A percentile compares a stretch with the other conserved stretches of the same genome.
phyloP scores from a whole-genome alignment of 441 rosid genomes.

The Mallotus repandus region DNA sequence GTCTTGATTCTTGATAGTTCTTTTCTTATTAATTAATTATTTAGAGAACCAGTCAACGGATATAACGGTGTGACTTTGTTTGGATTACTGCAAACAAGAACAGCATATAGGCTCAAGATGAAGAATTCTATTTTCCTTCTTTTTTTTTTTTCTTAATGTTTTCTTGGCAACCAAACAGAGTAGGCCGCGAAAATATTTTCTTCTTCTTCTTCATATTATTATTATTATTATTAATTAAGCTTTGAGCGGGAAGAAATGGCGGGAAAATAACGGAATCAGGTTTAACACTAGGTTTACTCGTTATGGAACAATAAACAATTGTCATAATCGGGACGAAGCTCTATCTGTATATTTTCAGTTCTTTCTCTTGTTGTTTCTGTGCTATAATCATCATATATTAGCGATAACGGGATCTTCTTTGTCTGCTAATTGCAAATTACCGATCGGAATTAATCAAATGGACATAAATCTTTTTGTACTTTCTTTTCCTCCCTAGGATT shows the following conservation, averaged over 20 bases:
- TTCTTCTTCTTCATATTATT: neutral
- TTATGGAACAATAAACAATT: neutral
- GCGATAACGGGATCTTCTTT: neutral
- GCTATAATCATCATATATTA: neutral
- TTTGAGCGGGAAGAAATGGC: neutral
- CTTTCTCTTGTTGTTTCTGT: too few species aligned
- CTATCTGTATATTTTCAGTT: too few species aligned
- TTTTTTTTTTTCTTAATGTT: neutral
- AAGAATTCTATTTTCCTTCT: constrained; percentile 1
- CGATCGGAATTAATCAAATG: too few species aligned
- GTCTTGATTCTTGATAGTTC: neutral
- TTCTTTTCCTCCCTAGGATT: neutral
- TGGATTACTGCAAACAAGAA: neutral
- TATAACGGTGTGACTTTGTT: neutral
- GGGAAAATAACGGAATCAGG: constrained; percentile 14
- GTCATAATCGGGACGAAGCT: too few species aligned
- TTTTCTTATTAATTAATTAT: neutral
- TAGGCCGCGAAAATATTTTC: too few species aligned
- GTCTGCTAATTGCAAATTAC: neutral
- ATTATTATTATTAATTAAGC: neutral
- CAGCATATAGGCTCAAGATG: neutral
- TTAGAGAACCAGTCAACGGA: neutral
- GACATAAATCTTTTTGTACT: neutral
- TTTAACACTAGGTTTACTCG: neutral
- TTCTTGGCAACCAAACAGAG: constrained; percentile 23